These are phyloP conservation scores for Pseudophaeomoniella oleicola DNA, from an alignment of 2,329 filamentous ascomycete species.

Conservation along the genomic window DNA sequence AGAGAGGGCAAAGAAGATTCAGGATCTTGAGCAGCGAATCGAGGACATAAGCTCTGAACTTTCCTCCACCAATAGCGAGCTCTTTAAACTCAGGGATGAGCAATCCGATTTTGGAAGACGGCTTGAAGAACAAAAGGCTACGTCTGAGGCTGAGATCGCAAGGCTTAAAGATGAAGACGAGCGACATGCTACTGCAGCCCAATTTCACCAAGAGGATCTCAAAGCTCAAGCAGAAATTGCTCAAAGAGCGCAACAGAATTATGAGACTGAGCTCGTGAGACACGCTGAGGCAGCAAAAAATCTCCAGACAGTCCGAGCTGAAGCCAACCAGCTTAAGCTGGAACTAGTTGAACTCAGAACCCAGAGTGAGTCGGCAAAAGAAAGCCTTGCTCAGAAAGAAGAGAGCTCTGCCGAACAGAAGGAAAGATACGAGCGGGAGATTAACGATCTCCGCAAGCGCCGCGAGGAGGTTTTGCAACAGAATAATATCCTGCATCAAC, in stretches of 20 bases:
- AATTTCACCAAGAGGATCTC: conserved; percentile 80
- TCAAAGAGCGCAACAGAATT: conserved; percentile 82
- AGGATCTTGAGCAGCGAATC: conserved; percentile 67
- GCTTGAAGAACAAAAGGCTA: conserved; percentile 68
- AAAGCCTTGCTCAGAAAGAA: conserved; percentile 64
- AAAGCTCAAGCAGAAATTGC: conserved; percentile 90
- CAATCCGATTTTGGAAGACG: conserved; percentile 59
- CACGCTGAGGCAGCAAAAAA: conserved; percentile 89
- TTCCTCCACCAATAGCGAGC: conserved; percentile 63
- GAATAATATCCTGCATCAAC: conserved; percentile 78
- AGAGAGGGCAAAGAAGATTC: conserved; percentile 66
- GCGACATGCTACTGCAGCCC: conserved; percentile 61
- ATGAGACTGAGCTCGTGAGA: conserved; percentile 86
- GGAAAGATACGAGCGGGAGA: conserved; percentile 68
- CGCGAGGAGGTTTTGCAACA: conserved; percentile 77
- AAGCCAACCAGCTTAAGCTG: conserved; percentile 70
- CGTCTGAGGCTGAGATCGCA: conserved; percentile 62
- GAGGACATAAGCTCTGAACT: conserved; percentile 76
- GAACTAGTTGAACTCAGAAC: conserved; percentile 60
- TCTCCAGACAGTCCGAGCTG: conserved; percentile 61
- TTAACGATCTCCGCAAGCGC: conserved; percentile 61
- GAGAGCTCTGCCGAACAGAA: conserved; percentile 76
- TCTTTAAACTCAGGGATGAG: conserved; percentile 65
- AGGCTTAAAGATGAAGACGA: conserved; percentile 75
- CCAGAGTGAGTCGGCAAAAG: conserved; percentile 75